phyloP scores from a whole-genome alignment of 2,329 filamentous ascomycete species.

The Colletotrichum lentis region DNA sequence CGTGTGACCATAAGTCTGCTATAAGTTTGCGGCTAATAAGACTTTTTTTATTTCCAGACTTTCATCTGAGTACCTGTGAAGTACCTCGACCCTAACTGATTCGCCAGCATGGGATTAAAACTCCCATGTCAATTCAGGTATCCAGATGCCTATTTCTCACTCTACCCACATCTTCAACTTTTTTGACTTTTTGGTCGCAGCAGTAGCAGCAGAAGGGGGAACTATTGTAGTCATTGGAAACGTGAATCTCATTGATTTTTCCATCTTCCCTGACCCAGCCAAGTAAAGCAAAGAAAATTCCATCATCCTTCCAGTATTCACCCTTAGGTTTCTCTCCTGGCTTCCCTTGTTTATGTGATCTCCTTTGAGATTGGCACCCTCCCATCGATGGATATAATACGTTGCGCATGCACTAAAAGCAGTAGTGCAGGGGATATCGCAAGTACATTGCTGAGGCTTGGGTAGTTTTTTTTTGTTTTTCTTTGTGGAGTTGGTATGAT shows the following conservation, averaged over 20 bases:
- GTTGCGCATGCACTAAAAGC: conserved; percentile 19
- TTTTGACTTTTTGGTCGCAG: background rate
- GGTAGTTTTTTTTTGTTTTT: background rate
- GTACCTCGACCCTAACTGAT: conserved; percentile 8
- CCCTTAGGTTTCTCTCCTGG: conserved; percentile 19
- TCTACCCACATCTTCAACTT: background rate
- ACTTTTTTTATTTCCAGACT: background rate
- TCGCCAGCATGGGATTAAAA: background rate
- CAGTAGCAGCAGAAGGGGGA: background rate
- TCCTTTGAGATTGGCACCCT: conserved; percentile 34
- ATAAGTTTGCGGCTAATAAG: too few relatives aligned
- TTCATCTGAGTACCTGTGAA: background rate
- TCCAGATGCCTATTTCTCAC: too few relatives aligned
- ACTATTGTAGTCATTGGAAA: conserved; percentile 21
- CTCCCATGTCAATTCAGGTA: background rate
- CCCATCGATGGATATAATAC: conserved; percentile 37
- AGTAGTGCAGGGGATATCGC: conserved; percentile 26
- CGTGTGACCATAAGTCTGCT: background rate
- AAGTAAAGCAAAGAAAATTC: conserved; percentile 31
- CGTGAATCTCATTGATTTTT: conserved; percentile 37
- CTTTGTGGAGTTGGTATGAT: conserved; percentile 22
- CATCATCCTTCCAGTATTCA: conserved; percentile 28
- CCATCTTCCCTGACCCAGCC: conserved; percentile 27
- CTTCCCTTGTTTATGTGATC: conserved; percentile 35
- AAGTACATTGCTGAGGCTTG: conserved; percentile 22